Conservation (phyloP, 2,329 filamentous ascomycete genomes). For the Diaporthe sp. region DNA sequence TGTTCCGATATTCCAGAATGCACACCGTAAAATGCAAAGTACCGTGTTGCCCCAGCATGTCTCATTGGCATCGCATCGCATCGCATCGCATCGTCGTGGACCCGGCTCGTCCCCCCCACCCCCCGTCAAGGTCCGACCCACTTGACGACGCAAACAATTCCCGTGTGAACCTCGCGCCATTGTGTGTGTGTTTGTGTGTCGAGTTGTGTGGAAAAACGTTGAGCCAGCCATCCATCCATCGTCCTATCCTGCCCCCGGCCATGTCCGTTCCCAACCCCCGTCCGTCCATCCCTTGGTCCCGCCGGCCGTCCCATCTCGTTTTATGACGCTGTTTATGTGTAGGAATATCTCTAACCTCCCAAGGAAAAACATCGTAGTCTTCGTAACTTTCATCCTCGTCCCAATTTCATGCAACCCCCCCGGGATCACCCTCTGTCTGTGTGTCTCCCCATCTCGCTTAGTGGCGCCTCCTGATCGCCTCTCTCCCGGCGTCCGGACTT, state of each 20-base stretch:
- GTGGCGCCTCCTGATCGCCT: conserved; percentile 61
- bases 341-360: conserved; percentile 30
- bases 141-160: conserved; percentile 1
- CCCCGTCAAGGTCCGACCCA: not conserved
- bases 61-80: conserved; percentile 26
- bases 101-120: not conserved
- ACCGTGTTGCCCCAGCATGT: conserved; percentile 28
- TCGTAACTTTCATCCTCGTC: conserved; percentile 36
- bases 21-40: conserved; percentile 35
- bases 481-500: conserved; percentile 63
- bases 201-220: conserved; percentile 1
- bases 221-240: conserved; percentile 9
- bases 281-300: not conserved
- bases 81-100: conserved; percentile 36
- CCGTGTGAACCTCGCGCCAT: conserved; percentile 1
- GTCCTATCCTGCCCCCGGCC: conserved; percentile 11
- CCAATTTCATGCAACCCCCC: conserved; percentile 49
- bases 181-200: conserved; percentile 5
- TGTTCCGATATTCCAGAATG: conserved; percentile 42
- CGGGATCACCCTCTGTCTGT: not conserved
- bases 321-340: conserved; percentile 33
- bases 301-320: conserved; percentile 30
- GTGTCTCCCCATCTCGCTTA: conserved; percentile 19
- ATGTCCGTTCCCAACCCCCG: conserved; percentile 16
- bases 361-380: conserved; percentile 31